Evolutionary conservation across 805 yeast genomes (phyloP).

Genomic region (Starmerella apis): DNA sequence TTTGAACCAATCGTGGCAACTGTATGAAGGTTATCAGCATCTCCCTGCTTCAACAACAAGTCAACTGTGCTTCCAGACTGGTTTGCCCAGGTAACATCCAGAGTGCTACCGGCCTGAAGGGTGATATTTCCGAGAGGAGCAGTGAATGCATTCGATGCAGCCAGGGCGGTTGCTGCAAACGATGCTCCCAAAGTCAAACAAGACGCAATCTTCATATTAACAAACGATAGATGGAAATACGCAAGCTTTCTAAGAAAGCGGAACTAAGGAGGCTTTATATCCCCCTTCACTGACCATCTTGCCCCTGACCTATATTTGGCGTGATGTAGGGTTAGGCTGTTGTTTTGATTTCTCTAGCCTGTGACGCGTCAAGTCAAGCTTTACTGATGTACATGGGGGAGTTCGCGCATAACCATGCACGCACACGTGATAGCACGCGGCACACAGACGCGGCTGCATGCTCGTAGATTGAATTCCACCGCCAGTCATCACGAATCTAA

Average conservation of each 20-base stretch:
- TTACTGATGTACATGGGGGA: neutral
- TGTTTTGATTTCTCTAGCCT: slow-evolving; percentile 1
- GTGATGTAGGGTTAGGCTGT: slow-evolving; percentile 1
- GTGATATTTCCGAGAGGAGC: slow-evolving; percentile 28
- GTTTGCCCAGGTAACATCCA: slow-evolving; percentile 30
- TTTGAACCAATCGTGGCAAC: slow-evolving; percentile 31
- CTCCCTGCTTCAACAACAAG: slow-evolving; percentile 30
- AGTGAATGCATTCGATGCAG: slow-evolving; percentile 29
- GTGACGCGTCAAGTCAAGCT: slow-evolving; percentile 4
- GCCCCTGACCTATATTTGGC: slow-evolving; percentile 5
- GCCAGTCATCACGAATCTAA: no score
- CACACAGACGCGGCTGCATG: no score
- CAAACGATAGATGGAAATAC: neutral
- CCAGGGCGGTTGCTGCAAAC: slow-evolving; percentile 18
- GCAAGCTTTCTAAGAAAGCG: neutral
- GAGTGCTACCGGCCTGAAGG: slow-evolving; percentile 28
- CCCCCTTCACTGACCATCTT: neutral
- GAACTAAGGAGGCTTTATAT: neutral
- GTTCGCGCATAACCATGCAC: slow-evolving; percentile 1
- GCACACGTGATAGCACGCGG: neutral
- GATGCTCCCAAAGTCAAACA: slow-evolving; percentile 7
- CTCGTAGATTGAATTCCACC: no score
- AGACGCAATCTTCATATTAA: slow-evolving; percentile 4
- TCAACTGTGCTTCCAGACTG: slow-evolving; percentile 30
- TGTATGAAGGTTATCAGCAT: slow-evolving; percentile 28